A percentile compares a stretch with the other conserved stretches of the same genome.
Evolutionary conservation across 257 asterid genomes (phyloP).

Genomic region (Solanum chmielewskii): DNA sequence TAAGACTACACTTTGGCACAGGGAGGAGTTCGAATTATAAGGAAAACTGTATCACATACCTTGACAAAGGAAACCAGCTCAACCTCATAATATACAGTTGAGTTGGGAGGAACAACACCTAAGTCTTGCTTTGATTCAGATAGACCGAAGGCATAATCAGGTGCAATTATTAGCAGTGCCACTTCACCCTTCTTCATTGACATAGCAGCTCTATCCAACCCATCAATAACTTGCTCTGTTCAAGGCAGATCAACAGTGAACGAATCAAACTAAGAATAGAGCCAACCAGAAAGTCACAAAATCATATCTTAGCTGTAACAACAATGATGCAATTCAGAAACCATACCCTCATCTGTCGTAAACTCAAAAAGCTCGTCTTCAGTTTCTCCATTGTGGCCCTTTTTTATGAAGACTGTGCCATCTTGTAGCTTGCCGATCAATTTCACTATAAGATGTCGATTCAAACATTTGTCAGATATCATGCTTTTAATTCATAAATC

Average conservation of each 20-base stretch:
- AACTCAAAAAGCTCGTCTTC: constrained; percentile 56
- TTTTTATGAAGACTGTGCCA: constrained; percentile 41
- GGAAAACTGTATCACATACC: constrained; percentile 14
- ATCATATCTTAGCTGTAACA: neutral
- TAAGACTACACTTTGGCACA: neutral
- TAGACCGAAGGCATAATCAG: constrained; percentile 61
- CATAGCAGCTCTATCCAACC: constrained; percentile 46
- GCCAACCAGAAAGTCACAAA: neutral
- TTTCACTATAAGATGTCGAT: constrained; percentile 30
- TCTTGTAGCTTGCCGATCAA: constrained; percentile 50
- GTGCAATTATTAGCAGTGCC: constrained; percentile 37
- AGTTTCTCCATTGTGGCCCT: constrained; percentile 27
- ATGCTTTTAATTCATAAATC: neutral
- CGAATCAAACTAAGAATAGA: neutral
- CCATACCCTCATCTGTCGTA: constrained; percentile 58
- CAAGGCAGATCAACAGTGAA: neutral
- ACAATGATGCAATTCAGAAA: neutral
- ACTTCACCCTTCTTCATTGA: constrained; percentile 61
- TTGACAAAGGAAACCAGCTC: constrained; percentile 61
- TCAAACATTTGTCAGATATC: neutral
- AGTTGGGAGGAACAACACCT: constrained; percentile 52
- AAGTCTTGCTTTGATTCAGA: constrained; percentile 39
- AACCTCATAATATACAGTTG: constrained; percentile 42
- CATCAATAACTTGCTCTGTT: constrained; percentile 63
- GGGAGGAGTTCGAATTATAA: neutral